Percentiles rank a stretch among this genome's conserved stretches.
Conservation (phyloP, 805 yeast genomes). For the Wickerhamomyces ciferrii region DNA sequence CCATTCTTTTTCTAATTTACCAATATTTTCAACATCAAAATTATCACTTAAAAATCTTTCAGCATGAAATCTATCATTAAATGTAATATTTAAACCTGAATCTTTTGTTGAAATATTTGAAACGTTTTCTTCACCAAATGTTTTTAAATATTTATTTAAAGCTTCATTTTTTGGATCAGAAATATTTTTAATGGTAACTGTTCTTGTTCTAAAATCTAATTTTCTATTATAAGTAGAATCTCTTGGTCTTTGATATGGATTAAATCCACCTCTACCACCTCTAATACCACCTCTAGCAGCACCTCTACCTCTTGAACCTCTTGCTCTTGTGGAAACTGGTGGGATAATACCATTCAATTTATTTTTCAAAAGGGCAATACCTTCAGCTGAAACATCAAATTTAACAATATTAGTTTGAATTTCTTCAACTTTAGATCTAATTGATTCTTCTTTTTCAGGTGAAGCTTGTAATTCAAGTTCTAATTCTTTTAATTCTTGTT, state of each 20-base stretch:
- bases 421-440: constrained; percentile 5
- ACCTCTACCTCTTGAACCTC: constrained; percentile 7
- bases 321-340: constrained; percentile 5
- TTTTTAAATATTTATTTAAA: constrained; percentile 9
- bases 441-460: constrained; percentile 12
- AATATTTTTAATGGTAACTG: constrained; percentile 14
- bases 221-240: constrained; percentile 3
- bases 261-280: constrained; percentile 1
- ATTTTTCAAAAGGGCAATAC: constrained; percentile 15
- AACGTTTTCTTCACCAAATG: constrained; percentile 11
- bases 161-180: constrained; percentile 9
- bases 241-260: constrained; percentile 15
- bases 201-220: constrained; percentile 19
- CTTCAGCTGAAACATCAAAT: constrained; percentile 16
- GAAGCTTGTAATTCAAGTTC: constrained; percentile 10
- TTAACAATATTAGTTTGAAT: constrained; percentile 14
- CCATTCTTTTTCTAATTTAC: constrained; percentile 13
- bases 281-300: constrained; percentile 8
- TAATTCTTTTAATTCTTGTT: constrained; percentile 17
- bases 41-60: constrained; percentile 15
- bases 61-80: constrained; percentile 17
- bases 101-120: constrained; percentile 3
- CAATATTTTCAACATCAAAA: constrained; percentile 4
- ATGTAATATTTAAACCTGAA: constrained; percentile 11
- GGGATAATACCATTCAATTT: constrained; percentile 9